Base-by-base conservation (phyloP, 305 asterid genomes). In the Plantago coronopus region DNA sequence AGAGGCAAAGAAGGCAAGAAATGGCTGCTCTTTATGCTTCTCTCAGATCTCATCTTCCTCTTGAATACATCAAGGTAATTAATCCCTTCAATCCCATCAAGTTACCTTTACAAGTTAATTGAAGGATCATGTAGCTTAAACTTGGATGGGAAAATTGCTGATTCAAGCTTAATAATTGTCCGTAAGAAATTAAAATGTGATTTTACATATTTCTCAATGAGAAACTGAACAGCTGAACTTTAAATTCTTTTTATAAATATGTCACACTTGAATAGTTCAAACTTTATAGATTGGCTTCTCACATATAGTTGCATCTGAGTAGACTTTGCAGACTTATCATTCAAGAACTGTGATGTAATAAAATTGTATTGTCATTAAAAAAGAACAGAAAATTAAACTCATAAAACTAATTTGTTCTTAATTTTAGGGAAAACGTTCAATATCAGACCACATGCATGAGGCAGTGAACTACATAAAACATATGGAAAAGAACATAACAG, bases 1-100 rank as follows among this genome's bases (percentile, higher is more conserved):
- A 87, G 68, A 76, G 89, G 56, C 94, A 85, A 38, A 73, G 96
- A 59, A 79, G 96, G 71, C 88, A 73, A 69, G 89, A 85, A 74
- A 87, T 85, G 91, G 57, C 89, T 0, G 63, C 22, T 16, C 94
- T 85, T n/a, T 73, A 75, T 23, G 65, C 91, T 20, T 76, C 94
- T 2, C 91, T 87, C 29, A 74, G 94, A 21, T 66, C 84, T 22
- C 84, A 79, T 50, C 96, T 87, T 59, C 94, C 96, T 16, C 71
- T 66, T 2, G 81, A 83, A 60, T 79, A 77, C 54, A 59, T 87
- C 69, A 84, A 78, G 94, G 96, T 83, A 58, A 12, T 20, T 2
- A 0, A 48, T 42, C n/a, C n/a, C n/a, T n/a, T n/a, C n/a, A n/a
- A n/a, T n/a, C n/a, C n/a, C n/a, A n/a, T n/a, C n/a, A n/a, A n/a